These are phyloP conservation scores for Pseudonitzschia delicatissima DNA, from an alignment of 108 stramenopile genomes.

Conservation along the genomic window DNA sequence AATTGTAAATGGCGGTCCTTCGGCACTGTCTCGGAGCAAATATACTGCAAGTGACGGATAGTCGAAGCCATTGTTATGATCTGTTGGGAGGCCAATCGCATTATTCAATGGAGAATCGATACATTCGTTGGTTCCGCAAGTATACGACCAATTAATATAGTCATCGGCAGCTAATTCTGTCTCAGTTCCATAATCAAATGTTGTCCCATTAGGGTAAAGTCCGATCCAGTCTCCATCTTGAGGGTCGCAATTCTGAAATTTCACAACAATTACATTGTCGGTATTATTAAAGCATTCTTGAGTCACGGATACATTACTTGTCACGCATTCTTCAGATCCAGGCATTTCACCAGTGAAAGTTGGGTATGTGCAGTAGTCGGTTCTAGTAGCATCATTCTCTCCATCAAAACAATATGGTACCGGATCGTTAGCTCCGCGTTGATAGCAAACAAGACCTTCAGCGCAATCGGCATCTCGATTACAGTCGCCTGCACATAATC, in stretches of 20 bases:
- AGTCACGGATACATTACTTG: background rate
- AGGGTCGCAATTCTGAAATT: slow-evolving; percentile 20
- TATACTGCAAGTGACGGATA: background rate
- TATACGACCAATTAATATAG: slow-evolving; percentile 18
- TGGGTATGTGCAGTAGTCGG: slow-evolving; percentile 24
- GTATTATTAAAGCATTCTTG: slow-evolving; percentile 14
- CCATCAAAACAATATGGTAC: slow-evolving; percentile 62
- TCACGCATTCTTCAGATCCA: background rate
- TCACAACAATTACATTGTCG: slow-evolving; percentile 12
- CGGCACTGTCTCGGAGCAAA: background rate
- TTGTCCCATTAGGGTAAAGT: slow-evolving; percentile 10
- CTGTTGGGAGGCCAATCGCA: slow-evolving; percentile 5
- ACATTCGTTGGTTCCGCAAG: slow-evolving; percentile 18
- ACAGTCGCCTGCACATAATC: slow-evolving; percentile 13
- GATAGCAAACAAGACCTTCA: slow-evolving; percentile 37
- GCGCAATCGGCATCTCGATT: slow-evolving; percentile 33
- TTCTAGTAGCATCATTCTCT: slow-evolving; percentile 8
- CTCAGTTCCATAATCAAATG: background rate
- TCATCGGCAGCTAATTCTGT: slow-evolving; percentile 1
- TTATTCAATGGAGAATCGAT: slow-evolving; percentile 10
- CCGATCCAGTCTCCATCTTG: slow-evolving; percentile 28
- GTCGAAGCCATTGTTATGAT: slow-evolving; percentile 2
- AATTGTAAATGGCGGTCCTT: background rate
- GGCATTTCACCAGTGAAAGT: background rate
- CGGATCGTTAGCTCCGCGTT: slow-evolving; percentile 24